Evolutionary conservation across 2,329 filamentous ascomycete genomes (phyloP), one percentile per base, ranked within the genome.

Genomic region (Talaromyces sp.): DNA sequence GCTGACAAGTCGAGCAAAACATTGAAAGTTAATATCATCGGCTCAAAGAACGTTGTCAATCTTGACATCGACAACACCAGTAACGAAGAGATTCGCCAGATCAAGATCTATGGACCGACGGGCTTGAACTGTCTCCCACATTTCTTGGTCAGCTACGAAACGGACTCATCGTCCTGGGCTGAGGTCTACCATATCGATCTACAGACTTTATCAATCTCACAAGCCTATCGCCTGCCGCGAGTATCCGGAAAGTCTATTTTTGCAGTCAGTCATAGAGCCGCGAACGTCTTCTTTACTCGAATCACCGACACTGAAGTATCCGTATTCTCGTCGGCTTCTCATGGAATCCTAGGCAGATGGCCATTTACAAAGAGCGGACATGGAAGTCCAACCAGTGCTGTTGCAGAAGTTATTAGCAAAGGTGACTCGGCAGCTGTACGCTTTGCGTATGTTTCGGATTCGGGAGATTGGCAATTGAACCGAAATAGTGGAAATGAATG

Each of bases 231-330:
- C 28, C 79, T 97, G 11, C 89, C 92, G 0, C 84, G 84, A 54
- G 72, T 91, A 19, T 73, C 82, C 22, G 89, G 88, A 0, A 79
- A 78, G 40, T 91, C 91, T 22, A 84, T 88, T 1, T 90, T 97
- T 69, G 88, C 91, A 0, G 87, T 85, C 0, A 94, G 88, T 73
- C 89, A 86, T 2, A 82, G 84, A 40, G 88, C 87, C 60, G 85
- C 88, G 19, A 92, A 94, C 66, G 87, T 96, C 7, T 97, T 91
- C 76, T 96, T 97, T 70, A 92, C 89, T 2, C 85, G 92, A 60
- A 80, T 94, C 61, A 91, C 89, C 0, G 78, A 85, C 35, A 84
- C 88, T 8, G 89, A 96, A 67, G 80, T 91, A 2, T 79, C 82
- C 31, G 79, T 96, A 25, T 81, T 89, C 5, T 90, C 89, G 1